Conservation (phyloP, 176 grass and related monocot genomes). For the Urochloa ruziziensis region DNA sequence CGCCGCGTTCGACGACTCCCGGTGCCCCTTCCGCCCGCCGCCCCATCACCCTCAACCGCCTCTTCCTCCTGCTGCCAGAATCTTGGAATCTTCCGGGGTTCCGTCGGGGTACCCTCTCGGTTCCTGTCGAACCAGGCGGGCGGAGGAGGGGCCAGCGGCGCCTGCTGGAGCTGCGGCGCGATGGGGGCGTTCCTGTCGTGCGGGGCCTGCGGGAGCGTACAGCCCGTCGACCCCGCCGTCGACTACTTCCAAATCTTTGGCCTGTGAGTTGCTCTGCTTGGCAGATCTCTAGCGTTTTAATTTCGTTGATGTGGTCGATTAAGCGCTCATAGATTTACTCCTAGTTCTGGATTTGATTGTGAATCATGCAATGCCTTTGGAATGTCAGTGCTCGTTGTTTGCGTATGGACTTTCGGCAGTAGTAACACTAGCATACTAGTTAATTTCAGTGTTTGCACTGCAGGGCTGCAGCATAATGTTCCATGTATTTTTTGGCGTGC, state of each 20-base stretch:
- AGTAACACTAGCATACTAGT: not conserved
- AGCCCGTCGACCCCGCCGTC: slow-evolving; percentile 59
- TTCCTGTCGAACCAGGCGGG: slow-evolving; percentile 16
- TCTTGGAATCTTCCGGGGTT: not conserved
- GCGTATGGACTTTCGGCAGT: not conserved
- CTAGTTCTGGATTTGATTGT: not conserved
- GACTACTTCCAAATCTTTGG: slow-evolving; percentile 92
- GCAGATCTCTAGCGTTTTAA: not conserved
- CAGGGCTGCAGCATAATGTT: not conserved
- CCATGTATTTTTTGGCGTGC: not conserved
- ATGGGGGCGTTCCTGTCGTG: slow-evolving; percentile 72
- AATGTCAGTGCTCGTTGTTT: not conserved
- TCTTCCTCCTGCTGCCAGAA: not conserved
- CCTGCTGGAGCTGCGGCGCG: slow-evolving; percentile 79
- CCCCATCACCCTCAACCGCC: not conserved
- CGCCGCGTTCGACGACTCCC: not conserved
- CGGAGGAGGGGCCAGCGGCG: not conserved
- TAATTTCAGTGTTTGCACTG: not conserved
- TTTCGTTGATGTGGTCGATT: not conserved
- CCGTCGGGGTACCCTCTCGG: slow-evolving; percentile 3
- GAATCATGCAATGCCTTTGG: not conserved
- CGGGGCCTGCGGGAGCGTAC: slow-evolving; percentile 71
- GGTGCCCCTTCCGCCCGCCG: not conserved
- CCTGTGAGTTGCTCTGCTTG: slow-evolving; percentile 50
- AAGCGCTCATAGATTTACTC: not conserved